These are phyloP conservation scores for Aspergillus bombycis DNA, from an alignment of 2,329 filamentous ascomycete genomes.

Conservation along the genomic window DNA sequence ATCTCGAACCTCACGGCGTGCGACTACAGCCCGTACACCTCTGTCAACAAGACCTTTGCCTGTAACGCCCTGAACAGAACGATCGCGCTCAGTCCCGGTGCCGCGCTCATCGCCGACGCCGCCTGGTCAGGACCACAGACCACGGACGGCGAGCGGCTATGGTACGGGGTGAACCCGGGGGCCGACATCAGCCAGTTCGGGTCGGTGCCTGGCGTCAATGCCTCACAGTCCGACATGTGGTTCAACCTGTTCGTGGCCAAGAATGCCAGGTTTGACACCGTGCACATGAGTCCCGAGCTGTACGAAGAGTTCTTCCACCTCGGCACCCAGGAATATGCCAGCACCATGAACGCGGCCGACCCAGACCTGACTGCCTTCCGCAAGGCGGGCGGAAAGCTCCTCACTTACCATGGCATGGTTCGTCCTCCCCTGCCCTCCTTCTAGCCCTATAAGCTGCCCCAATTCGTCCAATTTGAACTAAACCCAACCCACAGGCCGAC, in stretches of 20 bases:
- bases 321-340: conserved; percentile 30
- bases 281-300: neutral
- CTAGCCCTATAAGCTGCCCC: neutral
- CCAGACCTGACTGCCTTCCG: conserved; percentile 43
- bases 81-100: neutral
- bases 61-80: neutral
- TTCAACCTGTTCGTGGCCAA: neutral
- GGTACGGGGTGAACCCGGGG: neutral
- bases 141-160: neutral
- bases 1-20: conserved; percentile 12
- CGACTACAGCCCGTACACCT: conserved; percentile 5
- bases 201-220: neutral
- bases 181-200: neutral
- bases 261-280: neutral
- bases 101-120: neutral
- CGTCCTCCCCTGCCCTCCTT: neutral
- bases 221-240: too few species aligned
- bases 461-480: neutral
- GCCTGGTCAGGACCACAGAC: conserved; percentile 7
- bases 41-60: conserved; percentile 3
- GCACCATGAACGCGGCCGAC: conserved; percentile 37
- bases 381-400: conserved; percentile 41
- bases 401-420: conserved; percentile 45
- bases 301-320: conserved; percentile 18
- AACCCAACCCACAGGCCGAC: too few species aligned